Evolutionary conservation across 129 eudicot genomes (phyloP), one percentile per base, ranked within the genome.

Genomic region (Escallonia herrerae): DNA sequence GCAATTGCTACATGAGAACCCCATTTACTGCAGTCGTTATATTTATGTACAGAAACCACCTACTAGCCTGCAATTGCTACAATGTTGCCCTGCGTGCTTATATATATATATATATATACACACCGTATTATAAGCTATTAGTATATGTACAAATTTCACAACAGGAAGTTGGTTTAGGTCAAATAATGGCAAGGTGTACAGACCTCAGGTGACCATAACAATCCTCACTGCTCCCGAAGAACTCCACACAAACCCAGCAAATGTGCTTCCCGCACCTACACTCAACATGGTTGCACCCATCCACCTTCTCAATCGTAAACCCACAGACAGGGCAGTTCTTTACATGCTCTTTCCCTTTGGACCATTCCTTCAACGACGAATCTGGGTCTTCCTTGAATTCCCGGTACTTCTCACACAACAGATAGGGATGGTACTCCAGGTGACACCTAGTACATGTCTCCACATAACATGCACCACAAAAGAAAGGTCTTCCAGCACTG

Each of bases 221-320:
- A 14, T 89, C 97, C 0, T 80, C 86, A 52, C 90, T 78, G 69
- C 48, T 66, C 40, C 13, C 58, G 62, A 76, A 94, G 56, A 54
- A 51, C 43, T 76, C 83, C 72, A 94, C 76, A 48, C 99, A 94
- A 7, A 74, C 94, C 99, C 99, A 94, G 57, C 99, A 94, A 7
- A 94, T 76, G 55, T 94, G 99, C 33, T 66, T 59, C 66, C 97
- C 95, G n/a, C 99, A 94, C 79, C 80, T 82, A n/a, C 99, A 94
- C 80, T 82, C 95, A 2, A 94, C 71, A 65, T 94, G 99, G 62
- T 94, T 86, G 76, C 99, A 94, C 57, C 99, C 99, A n/a, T 89
- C 97, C 6, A 80, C 67, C 81, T 94, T 94, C 90, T 94, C 95
- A 4, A 94, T 86, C 0, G 90, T 86, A 57, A 79, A 84, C 42